phyloP scores from a whole-genome alignment of 176 grass and related monocot genomes.

The Metroxylon sagu region DNA sequence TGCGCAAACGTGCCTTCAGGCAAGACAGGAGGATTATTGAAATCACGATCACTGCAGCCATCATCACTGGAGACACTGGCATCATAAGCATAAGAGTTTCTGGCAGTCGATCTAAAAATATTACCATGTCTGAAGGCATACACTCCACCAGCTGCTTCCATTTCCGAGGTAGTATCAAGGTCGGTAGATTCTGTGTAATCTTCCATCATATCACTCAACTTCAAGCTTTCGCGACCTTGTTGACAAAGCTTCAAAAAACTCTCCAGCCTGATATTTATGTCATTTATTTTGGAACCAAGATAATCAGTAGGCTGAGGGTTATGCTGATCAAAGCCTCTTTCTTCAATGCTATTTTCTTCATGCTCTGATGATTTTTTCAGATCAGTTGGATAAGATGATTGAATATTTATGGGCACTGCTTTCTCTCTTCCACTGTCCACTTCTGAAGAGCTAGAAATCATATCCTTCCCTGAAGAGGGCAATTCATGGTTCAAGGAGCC shows the following conservation, averaged over 20 bases:
- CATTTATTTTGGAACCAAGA: neutral
- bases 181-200: slow-evolving; percentile 1
- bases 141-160: neutral
- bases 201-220: neutral
- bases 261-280: neutral
- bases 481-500: slow-evolving; percentile 16
- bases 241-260: neutral
- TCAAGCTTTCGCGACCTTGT: neutral
- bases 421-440: neutral
- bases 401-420: neutral
- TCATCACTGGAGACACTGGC: neutral
- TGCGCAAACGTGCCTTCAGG: neutral
- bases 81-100: too few relatives aligned
- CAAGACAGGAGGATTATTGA: neutral
- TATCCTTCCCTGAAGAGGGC: slow-evolving; percentile 10
- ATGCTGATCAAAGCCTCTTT: too few relatives aligned
- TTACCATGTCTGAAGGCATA: neutral
- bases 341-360: too few relatives aligned
- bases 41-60: slow-evolving; percentile 2
- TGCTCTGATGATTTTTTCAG: too few relatives aligned
- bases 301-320: too few relatives aligned
- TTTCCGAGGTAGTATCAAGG: neutral
- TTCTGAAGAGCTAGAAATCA: neutral
- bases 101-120: too few relatives aligned
- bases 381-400: too few relatives aligned